Evolutionary conservation across 2,329 filamentous ascomycete genomes (phyloP), one percentile per base, ranked within the genome.

Genomic region (Elsinoe perseae): DNA sequence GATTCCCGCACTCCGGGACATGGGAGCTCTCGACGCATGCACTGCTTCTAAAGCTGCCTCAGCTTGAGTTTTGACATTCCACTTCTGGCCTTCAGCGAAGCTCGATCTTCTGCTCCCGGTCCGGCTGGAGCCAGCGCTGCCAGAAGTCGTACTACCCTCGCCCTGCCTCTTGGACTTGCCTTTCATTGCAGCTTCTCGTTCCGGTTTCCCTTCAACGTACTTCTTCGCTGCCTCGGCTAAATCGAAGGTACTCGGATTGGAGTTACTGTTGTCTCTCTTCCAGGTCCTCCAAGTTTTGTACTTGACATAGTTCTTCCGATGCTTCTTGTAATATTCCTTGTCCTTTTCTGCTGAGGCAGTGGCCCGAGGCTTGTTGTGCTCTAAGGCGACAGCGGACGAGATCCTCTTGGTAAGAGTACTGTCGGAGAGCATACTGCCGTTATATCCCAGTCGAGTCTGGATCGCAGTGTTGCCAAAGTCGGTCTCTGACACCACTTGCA

Each of bases 401-500:
- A 69, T 65, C 32, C 68, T 66, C 63, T 70, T 69, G 40, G 68
- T 68, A 57, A 70, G 63, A 12, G 67, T 69, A 2, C 66, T 65
- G 54, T 66, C 66, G 60, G 68, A 67, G 42, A 61, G 63, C 56
- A 66, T 65, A 56, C 64, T 67, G 16, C 68, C 68, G 50, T 70
- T 70, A 59, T 61, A 60, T 52, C 65, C 66, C 58, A 68, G 64
- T 48, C 68, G 66, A 46, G 65, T 64, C 36, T 66, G 66, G 20
- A 69, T 62, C 20, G 66, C 63, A 56, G 65, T 68, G 61, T 69
- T 69, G 48, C 65, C 64, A 30, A 61, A 62, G 9, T 63, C 61
- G 21, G 61, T 64, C 54, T 70, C 68, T 44, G 62, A 62, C 27
- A 63, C 59, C 23, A 70, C 65, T 42, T 67, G 68, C 12, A 70